Base-by-base conservation (phyloP, 495 filamentous ascomycete species). In the Xylaria flabelliformis region DNA sequence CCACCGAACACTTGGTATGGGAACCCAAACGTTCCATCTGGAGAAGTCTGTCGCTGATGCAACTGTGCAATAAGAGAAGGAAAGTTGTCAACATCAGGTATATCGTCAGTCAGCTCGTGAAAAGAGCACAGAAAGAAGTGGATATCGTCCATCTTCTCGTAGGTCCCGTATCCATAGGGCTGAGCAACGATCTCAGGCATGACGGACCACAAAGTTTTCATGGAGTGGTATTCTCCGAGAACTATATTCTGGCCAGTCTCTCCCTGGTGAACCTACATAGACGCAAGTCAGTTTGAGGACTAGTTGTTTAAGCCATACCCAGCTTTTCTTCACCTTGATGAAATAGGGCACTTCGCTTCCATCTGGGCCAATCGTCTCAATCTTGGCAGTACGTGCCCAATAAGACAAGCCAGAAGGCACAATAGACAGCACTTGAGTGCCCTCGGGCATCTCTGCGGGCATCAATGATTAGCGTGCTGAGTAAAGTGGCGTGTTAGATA, bases 71-170 rank as follows among this genome's bases (percentile, higher is more conserved):
- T 56, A n/a, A 26, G 53, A 26, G 53, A 26, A 56, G 53, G 53
- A 56, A 56, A 56, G 26, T 56, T n/a, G 7, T 32, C 26, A 2
- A 56, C 12, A 8, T 56, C 26, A 32, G 53, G 53, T 4, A 56
- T 56, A 32, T 56, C 29, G 0, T 17, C 53, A 32, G 53, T 56
- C 26, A 56, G 13, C 12, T 56, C 29, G 32, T 56, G 53, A 26
- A 56, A 56, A 56, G 53, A 56, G 53, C 53, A 56, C 26, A 56
- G 53, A 10, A 56, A 56, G 53, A 56, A 56, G 53, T 56, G 53
- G 17, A 56, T n/a, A 32, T 34, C 53, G 3, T 56, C 53, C 53
- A 56, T 32, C 53, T 56, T 56, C 53, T 56, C 53, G 24, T 56
- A 56, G 10, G 53, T 15, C 24, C 53, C 53, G 17, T 56, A 56